A percentile compares a stretch with the other conserved stretches of the same genome.
phyloP scores from a whole-genome alignment of 129 eudicot species.

The Flaveria robusta region DNA sequence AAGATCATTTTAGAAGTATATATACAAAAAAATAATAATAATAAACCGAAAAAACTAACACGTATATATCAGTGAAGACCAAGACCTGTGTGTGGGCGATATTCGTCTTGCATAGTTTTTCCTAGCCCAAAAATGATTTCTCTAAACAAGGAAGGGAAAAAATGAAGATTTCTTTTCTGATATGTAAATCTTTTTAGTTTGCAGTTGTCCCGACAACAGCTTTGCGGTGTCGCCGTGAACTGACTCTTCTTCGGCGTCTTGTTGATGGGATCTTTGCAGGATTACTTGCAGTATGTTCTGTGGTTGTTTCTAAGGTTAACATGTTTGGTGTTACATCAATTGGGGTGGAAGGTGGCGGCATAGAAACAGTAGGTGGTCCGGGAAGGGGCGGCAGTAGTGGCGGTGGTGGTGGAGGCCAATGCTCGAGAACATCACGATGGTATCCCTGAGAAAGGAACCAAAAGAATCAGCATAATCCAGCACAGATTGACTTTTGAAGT shows the following conservation, averaged over 20 bases:
- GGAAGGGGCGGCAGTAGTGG: slow-evolving; percentile 18
- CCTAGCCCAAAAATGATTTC: slow-evolving; percentile 45
- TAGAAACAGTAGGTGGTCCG: slow-evolving; percentile 11
- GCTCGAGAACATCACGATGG: slow-evolving; percentile 82
- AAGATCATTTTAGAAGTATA: slow-evolving; percentile 22
- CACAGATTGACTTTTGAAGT: slow-evolving; percentile 6
- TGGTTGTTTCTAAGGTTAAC: slow-evolving; percentile 21
- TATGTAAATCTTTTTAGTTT: slow-evolving; percentile 40
- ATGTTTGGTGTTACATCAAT: slow-evolving; percentile 26
- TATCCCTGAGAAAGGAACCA: slow-evolving; percentile 60
- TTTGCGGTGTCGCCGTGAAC: slow-evolving; percentile 69
- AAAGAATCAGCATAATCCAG: slow-evolving; percentile 9
- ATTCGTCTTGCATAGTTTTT: slow-evolving; percentile 36
- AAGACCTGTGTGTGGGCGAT: slow-evolving; percentile 16
- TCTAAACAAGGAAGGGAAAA: slow-evolving; percentile 51
- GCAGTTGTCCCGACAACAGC: slow-evolving; percentile 37
- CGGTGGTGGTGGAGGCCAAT: slow-evolving; percentile 48
- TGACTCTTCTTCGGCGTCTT: slow-evolving; percentile 47
- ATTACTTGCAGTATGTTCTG: slow-evolving; percentile 32
- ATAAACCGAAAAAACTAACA: slow-evolving; percentile 19
- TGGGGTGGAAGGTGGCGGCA: slow-evolving; percentile 30
- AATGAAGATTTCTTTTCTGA: slow-evolving; percentile 35
- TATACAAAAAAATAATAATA: slow-evolving; percentile 35
- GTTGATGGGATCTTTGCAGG: slow-evolving; percentile 37
- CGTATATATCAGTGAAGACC: slow-evolving; percentile 11